Conservation (phyloP, 495 filamentous ascomycete genomes). For the Penicillium coffeae region DNA sequence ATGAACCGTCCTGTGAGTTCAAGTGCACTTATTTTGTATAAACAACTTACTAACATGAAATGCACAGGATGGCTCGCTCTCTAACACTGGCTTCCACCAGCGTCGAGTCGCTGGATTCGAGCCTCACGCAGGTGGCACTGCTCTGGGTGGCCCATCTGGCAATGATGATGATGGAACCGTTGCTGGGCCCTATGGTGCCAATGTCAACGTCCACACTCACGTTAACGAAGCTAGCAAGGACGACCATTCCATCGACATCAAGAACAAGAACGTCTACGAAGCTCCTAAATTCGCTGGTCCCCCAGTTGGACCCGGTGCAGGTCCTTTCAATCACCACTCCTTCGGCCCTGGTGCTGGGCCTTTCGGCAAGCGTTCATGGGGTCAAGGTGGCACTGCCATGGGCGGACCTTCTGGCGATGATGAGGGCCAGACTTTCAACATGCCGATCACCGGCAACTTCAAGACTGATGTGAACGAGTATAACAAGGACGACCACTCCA, state of each 20-base stretch:
- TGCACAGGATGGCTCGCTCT: background rate
- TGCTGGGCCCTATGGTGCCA: background rate
- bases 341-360: constrained; percentile 5
- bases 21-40: background rate
- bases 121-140: constrained; percentile 13
- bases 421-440: constrained; percentile 6
- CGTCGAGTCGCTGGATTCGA: constrained; percentile 3
- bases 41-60: background rate
- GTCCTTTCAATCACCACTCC: background rate
- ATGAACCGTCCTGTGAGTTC: constrained; percentile 15
- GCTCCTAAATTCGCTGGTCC: background rate
- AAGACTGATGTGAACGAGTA: constrained; percentile 23
- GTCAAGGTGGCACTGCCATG: constrained; percentile 15
- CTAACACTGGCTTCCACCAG: constrained; percentile 1
- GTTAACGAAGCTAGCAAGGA: constrained; percentile 3
- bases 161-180: background rate
- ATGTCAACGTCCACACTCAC: background rate
- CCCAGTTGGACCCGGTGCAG: constrained; percentile 4
- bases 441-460: constrained; percentile 12
- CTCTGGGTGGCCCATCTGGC: constrained; percentile 4
- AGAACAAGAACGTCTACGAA: constrained; percentile 1
- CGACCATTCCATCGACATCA: constrained; percentile 7
- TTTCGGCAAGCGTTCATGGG: constrained; percentile 5
- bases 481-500: constrained; percentile 29
- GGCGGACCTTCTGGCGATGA: constrained; percentile 25